A percentile compares a stretch with the other conserved stretches of the same genome.
Evolutionary conservation across 768 basidiomycete species (phyloP).

Genomic region (Psilocybe cubensis): DNA sequence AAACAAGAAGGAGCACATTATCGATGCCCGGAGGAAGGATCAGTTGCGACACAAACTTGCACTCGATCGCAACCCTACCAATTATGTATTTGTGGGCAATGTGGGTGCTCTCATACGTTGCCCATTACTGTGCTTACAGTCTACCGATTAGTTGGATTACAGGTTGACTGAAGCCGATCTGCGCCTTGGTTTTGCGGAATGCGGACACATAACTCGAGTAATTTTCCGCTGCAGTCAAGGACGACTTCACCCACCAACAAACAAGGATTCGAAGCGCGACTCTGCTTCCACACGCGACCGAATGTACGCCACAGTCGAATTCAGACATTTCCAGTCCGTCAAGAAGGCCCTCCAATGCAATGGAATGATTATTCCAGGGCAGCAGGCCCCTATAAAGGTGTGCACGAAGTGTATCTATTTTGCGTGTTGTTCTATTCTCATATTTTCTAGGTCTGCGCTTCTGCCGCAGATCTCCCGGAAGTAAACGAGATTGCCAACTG

Average conservation of each 20-base stretch:
- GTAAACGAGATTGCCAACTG: conserved; percentile 34
- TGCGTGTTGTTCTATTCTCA: not conserved
- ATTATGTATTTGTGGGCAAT: conserved; percentile 61
- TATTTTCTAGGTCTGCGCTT: conserved; percentile 33
- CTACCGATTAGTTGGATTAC: conserved; percentile 32
- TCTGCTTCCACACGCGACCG: conserved; percentile 34
- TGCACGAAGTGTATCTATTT: conserved; percentile 11
- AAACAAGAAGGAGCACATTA: conserved; percentile 6
- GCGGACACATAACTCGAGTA: conserved; percentile 31
- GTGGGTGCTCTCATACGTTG: conserved; percentile 38
- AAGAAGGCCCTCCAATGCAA: conserved; percentile 44
- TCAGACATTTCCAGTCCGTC: conserved; percentile 38
- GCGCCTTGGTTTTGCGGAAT: conserved; percentile 33
- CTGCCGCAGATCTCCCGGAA: conserved; percentile 44
- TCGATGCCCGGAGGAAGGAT: conserved; percentile 28
- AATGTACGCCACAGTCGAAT: conserved; percentile 58
- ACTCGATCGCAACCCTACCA: conserved; percentile 24
- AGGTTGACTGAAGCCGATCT: conserved; percentile 38
- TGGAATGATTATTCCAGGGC: conserved; percentile 37
- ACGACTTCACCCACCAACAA: conserved; percentile 28
- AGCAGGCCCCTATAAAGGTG: conserved; percentile 40
- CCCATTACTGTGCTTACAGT: not conserved
- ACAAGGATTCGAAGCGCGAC: conserved; percentile 21
- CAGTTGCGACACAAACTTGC: conserved; percentile 24
- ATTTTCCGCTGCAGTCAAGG: conserved; percentile 47